These are phyloP conservation scores for Lodderomyces theae DNA, from an alignment of 1,139 yeast species.

Conservation along the genomic window DNA sequence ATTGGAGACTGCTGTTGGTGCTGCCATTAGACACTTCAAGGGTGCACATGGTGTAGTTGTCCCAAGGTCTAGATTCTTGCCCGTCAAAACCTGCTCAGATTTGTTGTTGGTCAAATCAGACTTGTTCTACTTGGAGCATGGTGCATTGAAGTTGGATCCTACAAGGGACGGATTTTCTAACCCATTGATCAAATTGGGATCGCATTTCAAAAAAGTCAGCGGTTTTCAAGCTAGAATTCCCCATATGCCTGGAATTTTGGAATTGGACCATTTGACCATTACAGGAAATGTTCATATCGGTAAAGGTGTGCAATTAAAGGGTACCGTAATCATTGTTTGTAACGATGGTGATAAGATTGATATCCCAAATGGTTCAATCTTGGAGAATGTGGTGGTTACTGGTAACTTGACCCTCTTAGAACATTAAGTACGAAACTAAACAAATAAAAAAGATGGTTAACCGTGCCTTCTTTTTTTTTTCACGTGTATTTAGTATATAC, in stretches of 20 bases:
- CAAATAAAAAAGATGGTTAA: too few species aligned
- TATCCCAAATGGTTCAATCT: slow-evolving; percentile 91
- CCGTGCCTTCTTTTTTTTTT: too few species aligned
- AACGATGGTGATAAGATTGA: slow-evolving; percentile 96
- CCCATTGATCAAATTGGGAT: slow-evolving; percentile 93
- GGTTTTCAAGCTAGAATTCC: slow-evolving; percentile 89
- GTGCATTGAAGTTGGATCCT: slow-evolving; percentile 82
- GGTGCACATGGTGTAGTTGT: slow-evolving; percentile 98
- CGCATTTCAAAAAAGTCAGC: slow-evolving; percentile 92
- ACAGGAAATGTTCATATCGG: slow-evolving; percentile 96
- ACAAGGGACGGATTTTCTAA: slow-evolving; percentile 83
- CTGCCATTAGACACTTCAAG: slow-evolving; percentile 93
- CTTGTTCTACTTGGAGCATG: slow-evolving; percentile 86
- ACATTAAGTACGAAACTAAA: too few species aligned
- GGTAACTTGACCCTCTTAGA: slow-evolving; percentile 95
- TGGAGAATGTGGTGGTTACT: slow-evolving; percentile 95
- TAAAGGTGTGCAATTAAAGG: slow-evolving; percentile 85
- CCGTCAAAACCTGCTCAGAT: slow-evolving; percentile 96
- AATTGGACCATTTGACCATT: slow-evolving; percentile 88
- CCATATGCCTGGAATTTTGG: slow-evolving; percentile 94
- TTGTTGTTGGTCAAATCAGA: slow-evolving; percentile 94
- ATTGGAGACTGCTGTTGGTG: slow-evolving; percentile 98
- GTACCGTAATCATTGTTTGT: slow-evolving; percentile 96
- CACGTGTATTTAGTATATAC: background rate
- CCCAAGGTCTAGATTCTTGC: slow-evolving; percentile 96